Base-by-base conservation (phyloP, 192 early-diverging fungal species). In the Gorgonomyces haynaldii region DNA sequence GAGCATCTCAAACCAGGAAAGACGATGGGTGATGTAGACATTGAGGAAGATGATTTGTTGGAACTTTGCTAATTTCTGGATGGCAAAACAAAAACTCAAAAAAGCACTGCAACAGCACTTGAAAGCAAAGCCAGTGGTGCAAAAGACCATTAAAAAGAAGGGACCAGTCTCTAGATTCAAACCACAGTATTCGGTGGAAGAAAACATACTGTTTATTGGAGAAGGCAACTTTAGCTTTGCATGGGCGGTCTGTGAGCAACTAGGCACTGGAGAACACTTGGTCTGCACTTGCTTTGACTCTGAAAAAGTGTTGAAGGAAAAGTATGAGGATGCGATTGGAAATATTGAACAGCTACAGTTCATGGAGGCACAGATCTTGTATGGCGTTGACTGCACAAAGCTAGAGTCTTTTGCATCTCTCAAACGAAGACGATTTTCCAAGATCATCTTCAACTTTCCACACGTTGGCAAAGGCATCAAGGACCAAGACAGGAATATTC, bases 401-500 rank as follows among this genome's bases (percentile, higher is more conserved):
- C 42, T 96, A 35, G 60, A 61, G 1, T 78, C 64, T 27, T 61
- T 53, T 50, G 72, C 76, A 50, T 58, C 54, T 26, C 62, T 93
- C 20, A 51, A 39, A 20, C 28, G 31, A 16, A 63, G 66, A 40
- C 32, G 52, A 27, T 97, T 91, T 53, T 67, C 76, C 31, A 84
- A 83, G 50, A 87, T 97, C 27, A 77, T 93, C 10, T 97, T 98
- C 59, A 93, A 94, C 59, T 98, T 98, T 60, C 94, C 94, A 26
- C 94, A 98, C 56, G 81, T 81, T 5, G 91, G 91, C 9, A 53
- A 74, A 15, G 92, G 94, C 8, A 88, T 94, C 51, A 98, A 96
- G 61, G 91, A 98, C 59, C 79, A 89, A 67, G 68, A 76, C 37
- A 70, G 85, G 29, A 98, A 95, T 56, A 71, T 98, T 1, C 52